phyloP scores from a whole-genome alignment of 108 stramenopile genomes.

The Skeletonema marinoi region DNA sequence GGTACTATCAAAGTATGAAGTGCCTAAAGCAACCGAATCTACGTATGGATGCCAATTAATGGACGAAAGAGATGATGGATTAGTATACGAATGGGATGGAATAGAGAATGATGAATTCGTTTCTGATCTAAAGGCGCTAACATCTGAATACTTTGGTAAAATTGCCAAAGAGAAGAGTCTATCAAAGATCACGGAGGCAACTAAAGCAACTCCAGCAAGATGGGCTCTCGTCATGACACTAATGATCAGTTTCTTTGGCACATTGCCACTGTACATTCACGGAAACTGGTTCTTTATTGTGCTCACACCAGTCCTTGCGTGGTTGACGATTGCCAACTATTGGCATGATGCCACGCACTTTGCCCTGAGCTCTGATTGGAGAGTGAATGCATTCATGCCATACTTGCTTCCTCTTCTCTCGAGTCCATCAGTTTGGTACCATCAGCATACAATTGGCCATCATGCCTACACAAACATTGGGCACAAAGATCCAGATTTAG shows the following conservation, averaged over 20 bases:
- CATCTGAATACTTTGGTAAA: constrained; percentile 36
- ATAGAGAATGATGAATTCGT: constrained; percentile 51
- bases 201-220: constrained; percentile 52
- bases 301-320: constrained; percentile 51
- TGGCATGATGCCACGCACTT: constrained; percentile 64
- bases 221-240: constrained; percentile 41
- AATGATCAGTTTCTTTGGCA: constrained; percentile 34
- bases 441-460: constrained; percentile 62
- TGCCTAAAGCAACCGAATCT: constrained; percentile 13
- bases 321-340: constrained; percentile 52
- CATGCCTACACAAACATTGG: constrained; percentile 62
- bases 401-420: constrained; percentile 55
- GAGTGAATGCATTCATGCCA: constrained; percentile 54
- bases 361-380: constrained; percentile 52
- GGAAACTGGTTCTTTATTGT: constrained; percentile 46
- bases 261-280: constrained; percentile 30
- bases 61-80: constrained; percentile 49
- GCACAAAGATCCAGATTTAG: constrained; percentile 61
- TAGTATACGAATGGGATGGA: constrained; percentile 49
- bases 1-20: constrained; percentile 50
- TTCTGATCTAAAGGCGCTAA: constrained; percentile 33
- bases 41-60: constrained; percentile 20
- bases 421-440: constrained; percentile 64
- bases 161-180: constrained; percentile 50
- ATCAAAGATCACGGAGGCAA: constrained; percentile 14